Conservation (phyloP, 1,284 basidiomycete genomes). For the Trichosporon ovoides region DNA sequence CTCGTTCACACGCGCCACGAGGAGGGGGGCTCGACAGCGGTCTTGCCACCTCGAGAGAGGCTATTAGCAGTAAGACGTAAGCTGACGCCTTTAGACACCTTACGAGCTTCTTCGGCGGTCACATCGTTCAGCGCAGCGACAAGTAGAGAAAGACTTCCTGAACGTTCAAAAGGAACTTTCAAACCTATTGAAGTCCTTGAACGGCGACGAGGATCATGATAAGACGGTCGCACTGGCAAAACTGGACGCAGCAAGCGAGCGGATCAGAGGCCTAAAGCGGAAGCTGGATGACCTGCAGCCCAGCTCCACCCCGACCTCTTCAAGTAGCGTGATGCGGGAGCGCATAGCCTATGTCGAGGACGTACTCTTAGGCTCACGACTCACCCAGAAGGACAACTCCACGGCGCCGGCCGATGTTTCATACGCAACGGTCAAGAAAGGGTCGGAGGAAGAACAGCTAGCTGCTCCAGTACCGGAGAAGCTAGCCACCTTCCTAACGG, state of each 20-base stretch:
- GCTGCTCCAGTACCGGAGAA: not conserved
- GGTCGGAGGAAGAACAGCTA: not conserved
- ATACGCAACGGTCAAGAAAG: not conserved
- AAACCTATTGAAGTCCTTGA: slow-evolving; percentile 24
- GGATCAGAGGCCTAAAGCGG: slow-evolving; percentile 45
- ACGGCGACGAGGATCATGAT: slow-evolving; percentile 19
- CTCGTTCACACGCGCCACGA: not conserved
- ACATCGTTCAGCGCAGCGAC: slow-evolving; percentile 46
- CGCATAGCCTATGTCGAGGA: slow-evolving; percentile 17
- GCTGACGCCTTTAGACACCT: slow-evolving; percentile 38
- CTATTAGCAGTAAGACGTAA: too few relatives aligned
- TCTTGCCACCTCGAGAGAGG: too few relatives aligned
- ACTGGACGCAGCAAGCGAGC: slow-evolving; percentile 36
- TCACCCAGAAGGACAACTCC: not conserved
- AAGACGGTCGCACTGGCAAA: slow-evolving; percentile 22
- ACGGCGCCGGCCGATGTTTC: not conserved
- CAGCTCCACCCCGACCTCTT: not conserved
- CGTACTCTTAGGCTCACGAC: slow-evolving; percentile 8
- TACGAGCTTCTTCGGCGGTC: slow-evolving; percentile 47
- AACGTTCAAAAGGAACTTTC: slow-evolving; percentile 20
- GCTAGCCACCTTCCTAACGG: slow-evolving; percentile 1
- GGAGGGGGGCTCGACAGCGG: too few relatives aligned
- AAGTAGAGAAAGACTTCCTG: slow-evolving; percentile 49
- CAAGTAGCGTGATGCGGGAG: slow-evolving; percentile 13
- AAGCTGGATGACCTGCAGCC: slow-evolving; percentile 39